Conservation (phyloP, 352 stramenopile species). For the Phytophthora europaea region DNA sequence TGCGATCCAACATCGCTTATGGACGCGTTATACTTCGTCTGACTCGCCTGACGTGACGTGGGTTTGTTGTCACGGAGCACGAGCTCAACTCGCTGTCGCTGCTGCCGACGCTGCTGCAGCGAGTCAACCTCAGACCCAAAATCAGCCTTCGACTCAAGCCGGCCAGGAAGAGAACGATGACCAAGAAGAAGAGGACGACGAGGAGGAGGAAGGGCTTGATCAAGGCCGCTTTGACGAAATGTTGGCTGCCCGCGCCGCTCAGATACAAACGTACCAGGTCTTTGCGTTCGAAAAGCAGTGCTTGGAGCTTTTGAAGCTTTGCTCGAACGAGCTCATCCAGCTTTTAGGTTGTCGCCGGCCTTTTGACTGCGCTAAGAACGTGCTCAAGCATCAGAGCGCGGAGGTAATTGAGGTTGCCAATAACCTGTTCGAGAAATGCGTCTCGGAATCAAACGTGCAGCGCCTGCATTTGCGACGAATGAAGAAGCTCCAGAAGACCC, state of each 20-base stretch:
- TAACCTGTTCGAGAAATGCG: slow-evolving; percentile 47
- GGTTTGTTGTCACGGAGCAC: slow-evolving; percentile 53
- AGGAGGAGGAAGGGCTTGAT: slow-evolving; percentile 24
- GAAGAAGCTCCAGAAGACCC: slow-evolving; percentile 37
- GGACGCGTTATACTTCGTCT: slow-evolving; percentile 58
- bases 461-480: slow-evolving; percentile 64
- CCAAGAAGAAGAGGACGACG: slow-evolving; percentile 23
- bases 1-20: slow-evolving; percentile 42
- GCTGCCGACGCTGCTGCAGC: slow-evolving; percentile 18
- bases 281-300: slow-evolving; percentile 63
- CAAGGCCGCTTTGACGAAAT: slow-evolving; percentile 36
- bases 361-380: slow-evolving; percentile 56
- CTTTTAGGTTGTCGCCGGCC: slow-evolving; percentile 56
- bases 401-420: slow-evolving; percentile 49
- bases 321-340: slow-evolving; percentile 71
- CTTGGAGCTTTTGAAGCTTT: slow-evolving; percentile 42
- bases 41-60: slow-evolving; percentile 51
- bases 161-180: slow-evolving; percentile 17
- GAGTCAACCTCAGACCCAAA: slow-evolving; percentile 23
- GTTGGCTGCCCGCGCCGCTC: slow-evolving; percentile 23
- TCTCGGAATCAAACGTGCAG: slow-evolving; percentile 48
- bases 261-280: slow-evolving; percentile 50
- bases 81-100: slow-evolving; percentile 20
- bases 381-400: slow-evolving; percentile 76
- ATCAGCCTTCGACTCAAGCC: slow-evolving; percentile 5